Conservation (phyloP, 225 moss, liverwort and hornwort species). For the Sphagnum contortum region DNA sequence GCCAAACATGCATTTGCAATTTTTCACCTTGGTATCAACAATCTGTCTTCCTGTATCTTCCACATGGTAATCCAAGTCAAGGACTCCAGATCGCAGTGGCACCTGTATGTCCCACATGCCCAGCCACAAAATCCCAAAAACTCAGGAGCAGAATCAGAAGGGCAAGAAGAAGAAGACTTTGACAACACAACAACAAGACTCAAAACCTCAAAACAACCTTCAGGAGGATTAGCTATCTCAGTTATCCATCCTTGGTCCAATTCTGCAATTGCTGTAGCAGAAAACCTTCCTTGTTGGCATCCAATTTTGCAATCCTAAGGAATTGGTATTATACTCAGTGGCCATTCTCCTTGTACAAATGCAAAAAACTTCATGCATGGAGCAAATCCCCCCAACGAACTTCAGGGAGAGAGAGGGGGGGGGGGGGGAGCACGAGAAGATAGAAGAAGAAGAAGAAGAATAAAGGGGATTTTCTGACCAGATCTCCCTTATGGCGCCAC, state of each 20-base stretch:
- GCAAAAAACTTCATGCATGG: background rate
- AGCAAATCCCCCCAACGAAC: background rate
- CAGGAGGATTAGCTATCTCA: background rate
- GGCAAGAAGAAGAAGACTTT: background rate
- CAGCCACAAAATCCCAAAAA: constrained; percentile 3
- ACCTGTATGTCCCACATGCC: constrained; percentile 18
- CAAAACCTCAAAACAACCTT: background rate
- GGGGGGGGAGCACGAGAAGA: background rate
- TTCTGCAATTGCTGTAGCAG: background rate
- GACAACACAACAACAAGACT: background rate
- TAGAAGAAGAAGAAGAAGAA: background rate
- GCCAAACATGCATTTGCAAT: too few relatives aligned
- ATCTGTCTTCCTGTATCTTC: constrained; percentile 66
- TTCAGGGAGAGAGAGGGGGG: background rate
- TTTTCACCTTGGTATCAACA: constrained; percentile 46
- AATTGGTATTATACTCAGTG: too few relatives aligned
- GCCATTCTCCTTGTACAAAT: too few relatives aligned
- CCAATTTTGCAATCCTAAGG: too few relatives aligned
- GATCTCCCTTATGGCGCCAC: constrained; percentile 49
- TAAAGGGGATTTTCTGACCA: constrained; percentile 20
- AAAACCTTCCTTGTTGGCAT: too few relatives aligned
- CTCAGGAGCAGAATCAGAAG: background rate
- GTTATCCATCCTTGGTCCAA: constrained; percentile 1
- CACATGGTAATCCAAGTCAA: constrained; percentile 57
- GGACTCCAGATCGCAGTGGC: constrained; percentile 54